Percentiles rank a stretch among this genome's conserved stretches.
These are phyloP conservation scores for Tuber umbilicatum DNA, from an alignment of 495 filamentous ascomycete genomes.

Conservation along the genomic window DNA sequence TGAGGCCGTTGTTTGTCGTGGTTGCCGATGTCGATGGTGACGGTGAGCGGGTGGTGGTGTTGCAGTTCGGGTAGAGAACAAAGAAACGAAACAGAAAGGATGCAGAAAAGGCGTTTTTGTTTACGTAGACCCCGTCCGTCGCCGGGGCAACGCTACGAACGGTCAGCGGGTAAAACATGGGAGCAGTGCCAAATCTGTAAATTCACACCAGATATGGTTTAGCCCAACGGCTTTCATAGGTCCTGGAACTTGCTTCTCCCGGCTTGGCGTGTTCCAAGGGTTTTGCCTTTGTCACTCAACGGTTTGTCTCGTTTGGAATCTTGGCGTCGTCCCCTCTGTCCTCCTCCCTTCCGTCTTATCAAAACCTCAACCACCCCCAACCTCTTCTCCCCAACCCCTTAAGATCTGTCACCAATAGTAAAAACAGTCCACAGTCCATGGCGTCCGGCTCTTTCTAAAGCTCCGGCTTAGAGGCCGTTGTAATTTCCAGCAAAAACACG, in stretches of 20 bases:
- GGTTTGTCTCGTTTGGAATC: background rate
- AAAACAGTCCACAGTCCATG: constrained; percentile 29
- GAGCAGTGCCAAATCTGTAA: background rate
- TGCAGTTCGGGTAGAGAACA: constrained; percentile 22
- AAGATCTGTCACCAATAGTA: constrained; percentile 12
- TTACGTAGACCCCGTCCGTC: constrained; percentile 24
- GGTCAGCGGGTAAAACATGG: background rate
- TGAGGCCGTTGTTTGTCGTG: constrained; percentile 2
- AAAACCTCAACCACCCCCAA: constrained; percentile 14
- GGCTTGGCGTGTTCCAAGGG: background rate
- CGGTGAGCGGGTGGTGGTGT: constrained; percentile 21
- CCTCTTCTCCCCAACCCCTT: constrained; percentile 10
- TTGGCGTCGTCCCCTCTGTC: background rate
- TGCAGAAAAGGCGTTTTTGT: constrained; percentile 23
- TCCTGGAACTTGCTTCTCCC: background rate
- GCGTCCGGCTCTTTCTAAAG: constrained; percentile 39
- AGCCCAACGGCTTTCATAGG: background rate
- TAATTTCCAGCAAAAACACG: constrained; percentile 21
- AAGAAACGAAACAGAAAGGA: constrained; percentile 18
- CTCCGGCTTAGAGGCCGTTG: constrained; percentile 40
- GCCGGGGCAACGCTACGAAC: constrained; percentile 22
- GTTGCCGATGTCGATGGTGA: constrained; percentile 9
- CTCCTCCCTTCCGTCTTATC: background rate
- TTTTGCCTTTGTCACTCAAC: background rate
- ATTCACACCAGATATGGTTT: background rate